phyloP scores from a whole-genome alignment of 2,329 filamentous ascomycete genomes.

The Fusarium acutatum region DNA sequence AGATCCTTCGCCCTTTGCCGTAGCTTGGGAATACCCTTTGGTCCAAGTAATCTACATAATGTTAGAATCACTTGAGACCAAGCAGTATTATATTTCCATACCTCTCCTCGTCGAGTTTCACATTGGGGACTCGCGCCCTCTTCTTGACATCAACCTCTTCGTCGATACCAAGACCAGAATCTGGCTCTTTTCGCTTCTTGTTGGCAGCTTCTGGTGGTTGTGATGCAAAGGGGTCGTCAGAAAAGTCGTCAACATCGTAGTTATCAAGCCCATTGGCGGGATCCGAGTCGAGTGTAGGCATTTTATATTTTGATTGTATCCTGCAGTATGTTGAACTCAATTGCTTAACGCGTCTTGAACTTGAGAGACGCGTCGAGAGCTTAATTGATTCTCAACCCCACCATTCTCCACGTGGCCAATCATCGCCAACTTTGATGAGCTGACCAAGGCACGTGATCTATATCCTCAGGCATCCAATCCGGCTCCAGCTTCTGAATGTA shows the following conservation, averaged over 20 bases:
- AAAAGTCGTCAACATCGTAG: conserved; percentile 71
- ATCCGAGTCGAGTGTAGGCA: conserved; percentile 38
- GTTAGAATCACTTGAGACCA: not conserved
- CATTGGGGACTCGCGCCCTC: conserved; percentile 73
- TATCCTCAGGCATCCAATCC: conserved; percentile 43
- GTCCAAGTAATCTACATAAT: conserved; percentile 74
- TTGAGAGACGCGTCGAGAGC: conserved; percentile 36
- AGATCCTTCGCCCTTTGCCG: conserved; percentile 75
- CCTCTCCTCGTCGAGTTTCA: conserved; percentile 88
- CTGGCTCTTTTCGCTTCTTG: conserved; percentile 59
- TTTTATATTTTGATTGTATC: not conserved
- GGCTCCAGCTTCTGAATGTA: conserved; percentile 38
- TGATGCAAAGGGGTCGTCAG: conserved; percentile 59
- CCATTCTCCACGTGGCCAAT: conserved; percentile 25
- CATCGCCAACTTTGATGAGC: conserved; percentile 6
- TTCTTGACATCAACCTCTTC: conserved; percentile 86
- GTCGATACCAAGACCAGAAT: conserved; percentile 77
- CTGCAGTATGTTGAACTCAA: not conserved
- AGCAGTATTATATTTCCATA: conserved; percentile 43
- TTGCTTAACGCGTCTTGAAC: conserved; percentile 19
- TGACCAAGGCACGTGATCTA: conserved; percentile 44
- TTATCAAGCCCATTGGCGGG: conserved; percentile 69
- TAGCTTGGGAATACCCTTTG: conserved; percentile 83
- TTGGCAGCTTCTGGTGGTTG: conserved; percentile 51
- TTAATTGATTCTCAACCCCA: conserved; percentile 35